phyloP scores from a whole-genome alignment of 2,329 filamentous ascomycete genomes.

The Sphaceloma murrayae region DNA sequence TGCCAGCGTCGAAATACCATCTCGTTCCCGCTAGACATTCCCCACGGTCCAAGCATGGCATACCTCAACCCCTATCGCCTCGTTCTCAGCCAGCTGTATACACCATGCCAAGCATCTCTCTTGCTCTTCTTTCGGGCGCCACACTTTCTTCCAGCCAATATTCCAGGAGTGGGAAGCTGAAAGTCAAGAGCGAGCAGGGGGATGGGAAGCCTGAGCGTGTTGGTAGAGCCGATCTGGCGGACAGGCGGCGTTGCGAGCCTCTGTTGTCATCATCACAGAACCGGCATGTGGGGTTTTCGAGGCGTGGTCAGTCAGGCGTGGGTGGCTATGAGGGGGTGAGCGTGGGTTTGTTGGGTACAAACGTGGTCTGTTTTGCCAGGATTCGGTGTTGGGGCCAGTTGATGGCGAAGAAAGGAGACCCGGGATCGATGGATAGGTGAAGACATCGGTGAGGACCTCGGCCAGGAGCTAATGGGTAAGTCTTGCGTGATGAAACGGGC shows the following conservation, averaged over 20 bases:
- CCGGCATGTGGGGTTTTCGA: too few species aligned
- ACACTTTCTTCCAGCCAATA: slow-evolving; percentile 25
- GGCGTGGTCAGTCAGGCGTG: slow-evolving; percentile 30
- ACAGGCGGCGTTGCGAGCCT: too few species aligned
- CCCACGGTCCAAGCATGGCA: slow-evolving; percentile 33
- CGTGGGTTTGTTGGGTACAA: slow-evolving; percentile 29
- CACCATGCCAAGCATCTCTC: slow-evolving; percentile 23
- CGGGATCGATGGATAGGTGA: background rate
- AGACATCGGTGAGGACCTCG: background rate
- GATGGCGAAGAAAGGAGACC: slow-evolving; percentile 23
- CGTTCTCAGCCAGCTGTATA: slow-evolving; percentile 18
- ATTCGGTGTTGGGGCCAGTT: slow-evolving; percentile 28
- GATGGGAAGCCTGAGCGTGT: slow-evolving; percentile 23
- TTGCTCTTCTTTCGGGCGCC: slow-evolving; percentile 15
- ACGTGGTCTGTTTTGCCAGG: slow-evolving; percentile 33
- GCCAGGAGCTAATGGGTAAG: too few species aligned
- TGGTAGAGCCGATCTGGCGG: slow-evolving; percentile 26
- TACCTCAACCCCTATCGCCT: slow-evolving; percentile 23
- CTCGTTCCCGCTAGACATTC: slow-evolving; percentile 26
- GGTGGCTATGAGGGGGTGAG: slow-evolving; percentile 22
- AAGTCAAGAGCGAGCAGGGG: slow-evolving; percentile 30
- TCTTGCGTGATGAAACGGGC: too few species aligned
- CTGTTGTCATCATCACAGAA: too few species aligned
- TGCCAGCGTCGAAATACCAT: slow-evolving; percentile 31
- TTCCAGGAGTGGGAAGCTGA: slow-evolving; percentile 28